Conservation (phyloP, 148 eudicot species). For the Heliamphora exappendiculata region DNA sequence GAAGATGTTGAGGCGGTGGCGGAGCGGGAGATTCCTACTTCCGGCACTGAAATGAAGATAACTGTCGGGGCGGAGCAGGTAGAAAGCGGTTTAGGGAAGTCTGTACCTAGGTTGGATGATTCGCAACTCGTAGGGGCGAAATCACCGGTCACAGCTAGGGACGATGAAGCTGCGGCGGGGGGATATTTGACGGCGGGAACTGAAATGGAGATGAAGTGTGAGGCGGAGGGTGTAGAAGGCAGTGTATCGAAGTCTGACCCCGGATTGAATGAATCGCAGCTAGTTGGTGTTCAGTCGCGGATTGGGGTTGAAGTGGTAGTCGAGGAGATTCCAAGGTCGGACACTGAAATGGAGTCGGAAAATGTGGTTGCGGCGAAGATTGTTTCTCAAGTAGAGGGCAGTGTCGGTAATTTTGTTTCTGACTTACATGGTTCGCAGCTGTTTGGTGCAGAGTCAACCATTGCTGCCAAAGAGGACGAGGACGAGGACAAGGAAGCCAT, state of each 20-base stretch:
- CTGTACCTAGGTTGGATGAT: conserved; percentile 4
- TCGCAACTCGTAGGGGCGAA: not conserved
- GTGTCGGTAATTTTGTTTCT: not conserved
- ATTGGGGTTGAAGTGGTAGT: conserved; percentile 10
- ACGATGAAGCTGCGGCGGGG: not conserved
- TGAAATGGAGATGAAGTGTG: not conserved
- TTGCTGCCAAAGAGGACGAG: not conserved
- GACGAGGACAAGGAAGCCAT: not conserved
- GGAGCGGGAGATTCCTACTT: not conserved
- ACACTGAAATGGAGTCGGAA: conserved; percentile 26
- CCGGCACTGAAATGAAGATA: not conserved
- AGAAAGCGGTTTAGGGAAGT: not conserved
- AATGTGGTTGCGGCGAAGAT: not conserved
- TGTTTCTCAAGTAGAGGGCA: not conserved
- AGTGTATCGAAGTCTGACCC: not conserved
- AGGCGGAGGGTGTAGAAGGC: not conserved
- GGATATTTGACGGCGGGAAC: not conserved
- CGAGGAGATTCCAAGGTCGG: conserved; percentile 13
- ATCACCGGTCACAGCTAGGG: not conserved
- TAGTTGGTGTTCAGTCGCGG: conserved; percentile 6
- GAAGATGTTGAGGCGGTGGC: not conserved
- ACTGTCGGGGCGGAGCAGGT: not conserved
- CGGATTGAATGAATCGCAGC: not conserved
- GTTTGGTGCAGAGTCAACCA: not conserved
- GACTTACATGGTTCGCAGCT: not conserved